Evolutionary conservation across 2,329 filamentous ascomycete genomes (phyloP).

Genomic region (Botryotinia narcissicola): DNA sequence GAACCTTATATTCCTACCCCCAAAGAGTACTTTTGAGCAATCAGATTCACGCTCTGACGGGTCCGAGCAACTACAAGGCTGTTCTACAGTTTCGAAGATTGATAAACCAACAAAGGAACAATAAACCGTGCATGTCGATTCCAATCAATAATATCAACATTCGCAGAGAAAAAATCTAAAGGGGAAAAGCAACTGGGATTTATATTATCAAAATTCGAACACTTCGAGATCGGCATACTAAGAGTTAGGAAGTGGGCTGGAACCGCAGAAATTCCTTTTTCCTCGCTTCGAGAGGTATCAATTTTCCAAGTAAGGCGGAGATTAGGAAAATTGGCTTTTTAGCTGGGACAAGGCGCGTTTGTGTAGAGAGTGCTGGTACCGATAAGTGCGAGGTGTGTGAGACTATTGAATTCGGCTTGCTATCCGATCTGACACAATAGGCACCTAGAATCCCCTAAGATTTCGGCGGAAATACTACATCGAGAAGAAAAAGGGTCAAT

Average conservation of each 20-base stretch:
- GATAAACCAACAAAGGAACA: background rate
- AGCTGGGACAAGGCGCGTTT: constrained; percentile 16
- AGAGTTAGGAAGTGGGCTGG: constrained; percentile 18
- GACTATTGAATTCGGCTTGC: constrained; percentile 7
- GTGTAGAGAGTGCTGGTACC: background rate
- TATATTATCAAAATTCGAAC: background rate
- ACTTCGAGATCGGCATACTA: constrained; percentile 14
- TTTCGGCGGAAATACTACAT: constrained; percentile 1
- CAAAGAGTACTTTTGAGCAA: background rate
- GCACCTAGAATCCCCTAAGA: background rate
- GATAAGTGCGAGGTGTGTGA: background rate
- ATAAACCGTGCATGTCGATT: background rate
- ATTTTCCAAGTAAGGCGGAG: constrained; percentile 15
- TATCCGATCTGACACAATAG: constrained; percentile 5
- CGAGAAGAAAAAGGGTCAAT: constrained; percentile 2
- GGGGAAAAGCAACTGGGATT: background rate
- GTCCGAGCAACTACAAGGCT: background rate
- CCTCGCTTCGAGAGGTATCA: constrained; percentile 9
- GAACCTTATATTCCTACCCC: constrained; percentile 1
- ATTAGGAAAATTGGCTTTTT: constrained; percentile 17
- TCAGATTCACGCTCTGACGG: background rate
- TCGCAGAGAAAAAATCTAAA: background rate
- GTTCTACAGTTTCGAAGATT: background rate
- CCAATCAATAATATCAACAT: background rate
- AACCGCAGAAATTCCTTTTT: constrained; percentile 12